Base-by-base conservation (phyloP, 306 rosid genomes). In the Aeschynomene evenia region DNA sequence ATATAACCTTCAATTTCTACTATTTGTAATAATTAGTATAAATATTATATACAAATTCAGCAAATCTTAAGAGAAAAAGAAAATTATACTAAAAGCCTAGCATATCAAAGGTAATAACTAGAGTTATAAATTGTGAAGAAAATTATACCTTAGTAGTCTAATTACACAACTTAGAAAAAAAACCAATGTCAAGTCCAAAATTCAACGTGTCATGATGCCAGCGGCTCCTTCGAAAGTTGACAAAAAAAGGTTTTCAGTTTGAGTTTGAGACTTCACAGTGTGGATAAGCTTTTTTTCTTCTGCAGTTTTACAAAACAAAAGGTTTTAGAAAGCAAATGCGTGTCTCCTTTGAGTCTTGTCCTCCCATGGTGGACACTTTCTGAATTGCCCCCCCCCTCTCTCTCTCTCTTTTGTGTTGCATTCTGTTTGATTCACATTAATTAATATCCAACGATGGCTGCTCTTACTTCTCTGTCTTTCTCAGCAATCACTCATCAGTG, bases 381-480 rank as follows among this genome's bases (percentile, higher is more conserved):
- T 75, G 34, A 74, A 51, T 68, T 29, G 2, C 11, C 5, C 19
- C 3, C 2, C 57, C 42, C 10, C 37, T 40, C 65, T 40, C 42
- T 45, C 11, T 49, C 2, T 36, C 34, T 54, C 58, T 33, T 50
- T 2, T 45, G 6, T 2, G 37, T 56, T 19, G 48, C 59, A 42
- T 16, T 58, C 8, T 21, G 36, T 24, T 63, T 57, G n/a, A n/a
- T n/a, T n/a, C n/a, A n/a, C n/a, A n/a, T n/a, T n/a, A n/a, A n/a
- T 9, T 66, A 58, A 22, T 42, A 37, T 9, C 48, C 31, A 34
- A 3, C 8, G 60, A 92, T 90, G 98, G 96, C 93, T 0, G 86
- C 96, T 34, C 80, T 92, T 56, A 77, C 82, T 79, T 83, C 96
- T 59, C 52, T 88, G 52, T 85, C 95, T 29, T 85, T 89, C 74